A percentile compares a stretch with the other conserved stretches of the same genome.
Evolutionary conservation across 179 eudicot species (phyloP).

Genomic region (Heliamphora pulchella): DNA sequence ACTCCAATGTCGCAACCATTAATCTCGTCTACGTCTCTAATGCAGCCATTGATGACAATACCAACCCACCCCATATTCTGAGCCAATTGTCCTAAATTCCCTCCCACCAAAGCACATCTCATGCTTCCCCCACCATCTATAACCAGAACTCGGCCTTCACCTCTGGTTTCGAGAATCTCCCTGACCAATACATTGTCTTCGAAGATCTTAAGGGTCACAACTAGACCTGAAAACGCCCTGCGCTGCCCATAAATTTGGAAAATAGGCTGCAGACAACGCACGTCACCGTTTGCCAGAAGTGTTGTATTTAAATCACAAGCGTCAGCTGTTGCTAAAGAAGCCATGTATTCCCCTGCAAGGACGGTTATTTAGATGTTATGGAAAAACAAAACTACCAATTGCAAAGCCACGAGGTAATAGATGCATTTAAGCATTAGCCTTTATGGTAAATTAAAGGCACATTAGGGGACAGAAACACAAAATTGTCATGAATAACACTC

Average conservation of each 20-base stretch:
- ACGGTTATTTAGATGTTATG: background rate
- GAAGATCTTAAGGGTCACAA: constrained; percentile 35
- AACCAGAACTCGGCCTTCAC: constrained; percentile 42
- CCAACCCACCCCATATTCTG: constrained; percentile 47
- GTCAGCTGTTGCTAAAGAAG: constrained; percentile 43
- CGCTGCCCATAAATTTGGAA: constrained; percentile 42
- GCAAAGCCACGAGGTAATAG: too few relatives aligned
- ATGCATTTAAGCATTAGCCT: too few relatives aligned
- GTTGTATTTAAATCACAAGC: constrained; percentile 32
- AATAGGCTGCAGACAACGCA: constrained; percentile 34
- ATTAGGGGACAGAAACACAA: too few relatives aligned
- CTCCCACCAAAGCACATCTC: constrained; percentile 45
- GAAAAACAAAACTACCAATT: background rate
- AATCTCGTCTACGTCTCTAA: constrained; percentile 43
- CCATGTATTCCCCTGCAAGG: constrained; percentile 24
- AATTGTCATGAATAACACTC: too few relatives aligned
- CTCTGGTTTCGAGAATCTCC: constrained; percentile 37
- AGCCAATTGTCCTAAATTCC: constrained; percentile 39
- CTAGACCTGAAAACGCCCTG: constrained; percentile 38
- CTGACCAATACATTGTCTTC: constrained; percentile 44
- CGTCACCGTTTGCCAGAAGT: constrained; percentile 31
- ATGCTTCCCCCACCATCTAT: constrained; percentile 45
- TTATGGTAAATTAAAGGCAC: too few relatives aligned
- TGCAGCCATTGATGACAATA: constrained; percentile 38
- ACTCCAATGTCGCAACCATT: constrained; percentile 42